Conservation (phyloP, 805 yeast species). For the Metschnikowia proteae region DNA sequence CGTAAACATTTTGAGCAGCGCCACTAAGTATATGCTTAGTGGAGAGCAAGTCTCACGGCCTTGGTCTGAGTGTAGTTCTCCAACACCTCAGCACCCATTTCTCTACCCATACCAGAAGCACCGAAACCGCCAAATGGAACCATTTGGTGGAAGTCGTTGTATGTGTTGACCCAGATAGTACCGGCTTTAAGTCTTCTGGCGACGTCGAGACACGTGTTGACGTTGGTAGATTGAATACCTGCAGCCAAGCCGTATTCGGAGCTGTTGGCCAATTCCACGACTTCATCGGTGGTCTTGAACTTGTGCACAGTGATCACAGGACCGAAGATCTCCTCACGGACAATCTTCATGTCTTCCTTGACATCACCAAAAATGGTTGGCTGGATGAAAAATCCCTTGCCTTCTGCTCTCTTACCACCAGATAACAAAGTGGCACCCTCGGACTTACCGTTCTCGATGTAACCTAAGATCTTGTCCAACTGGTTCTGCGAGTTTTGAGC, state of each 20-base stretch:
- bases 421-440: slow-evolving; percentile 82
- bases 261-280: slow-evolving; percentile 71
- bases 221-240: slow-evolving; percentile 76
- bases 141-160: slow-evolving; percentile 81
- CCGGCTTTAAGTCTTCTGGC: slow-evolving; percentile 78
- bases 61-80: slow-evolving; percentile 82
- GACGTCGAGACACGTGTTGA: slow-evolving; percentile 72
- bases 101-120: slow-evolving; percentile 89
- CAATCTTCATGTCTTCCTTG: slow-evolving; percentile 65
- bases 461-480: slow-evolving; percentile 70
- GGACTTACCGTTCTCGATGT: slow-evolving; percentile 69
- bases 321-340: slow-evolving; percentile 90
- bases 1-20: background rate
- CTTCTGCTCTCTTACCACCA: slow-evolving; percentile 58
- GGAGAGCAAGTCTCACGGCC: slow-evolving; percentile 63
- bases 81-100: slow-evolving; percentile 85
- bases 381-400: slow-evolving; percentile 64
- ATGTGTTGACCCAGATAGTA: slow-evolving; percentile 87
- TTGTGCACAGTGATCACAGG: slow-evolving; percentile 85
- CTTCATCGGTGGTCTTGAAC: slow-evolving; percentile 81
- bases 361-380: slow-evolving; percentile 90
- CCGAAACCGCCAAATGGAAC: slow-evolving; percentile 94
- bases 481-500: slow-evolving; percentile 86
- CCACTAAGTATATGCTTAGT: slow-evolving; percentile 4
- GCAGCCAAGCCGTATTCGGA: slow-evolving; percentile 86